phyloP scores from a whole-genome alignment of 192 early-diverging fungal species.

The Lobulomyces angularis region DNA sequence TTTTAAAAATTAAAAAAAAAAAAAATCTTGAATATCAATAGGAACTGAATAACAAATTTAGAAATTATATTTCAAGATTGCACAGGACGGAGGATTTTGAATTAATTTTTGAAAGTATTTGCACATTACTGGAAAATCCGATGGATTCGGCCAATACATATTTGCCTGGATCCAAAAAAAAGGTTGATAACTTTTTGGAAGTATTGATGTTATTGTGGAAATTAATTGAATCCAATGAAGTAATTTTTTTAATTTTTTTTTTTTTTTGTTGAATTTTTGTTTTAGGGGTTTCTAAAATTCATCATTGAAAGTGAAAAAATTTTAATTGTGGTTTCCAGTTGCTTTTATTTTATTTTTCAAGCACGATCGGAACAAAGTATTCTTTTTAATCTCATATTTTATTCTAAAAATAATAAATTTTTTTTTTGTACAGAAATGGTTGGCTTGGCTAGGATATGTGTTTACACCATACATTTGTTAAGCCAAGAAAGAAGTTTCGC shows the following conservation, averaged over 20 bases:
- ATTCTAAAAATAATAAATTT: not conserved
- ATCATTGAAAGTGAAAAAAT: too few species aligned
- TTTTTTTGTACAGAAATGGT: slow-evolving; percentile 33
- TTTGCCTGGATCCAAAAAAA: slow-evolving; percentile 63
- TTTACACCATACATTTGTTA: slow-evolving; percentile 58
- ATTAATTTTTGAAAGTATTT: slow-evolving; percentile 62
- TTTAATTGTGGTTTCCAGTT: too few species aligned
- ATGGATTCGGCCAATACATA: slow-evolving; percentile 62
- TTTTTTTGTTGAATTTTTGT: too few species aligned
- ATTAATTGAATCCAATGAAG: slow-evolving; percentile 66
- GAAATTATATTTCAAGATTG: slow-evolving; percentile 65
- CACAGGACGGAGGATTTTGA: slow-evolving; percentile 74
- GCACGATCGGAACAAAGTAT: slow-evolving; percentile 26
- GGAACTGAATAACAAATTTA: slow-evolving; percentile 54
- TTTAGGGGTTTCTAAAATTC: too few species aligned
- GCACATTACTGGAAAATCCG: slow-evolving; percentile 71
- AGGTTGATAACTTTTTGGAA: slow-evolving; percentile 48
- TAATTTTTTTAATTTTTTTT: slow-evolving; percentile 29
- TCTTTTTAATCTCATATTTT: slow-evolving; percentile 14
- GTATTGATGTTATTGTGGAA: slow-evolving; percentile 77
- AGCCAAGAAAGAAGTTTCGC: slow-evolving; percentile 57
- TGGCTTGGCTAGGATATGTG: slow-evolving; percentile 62
- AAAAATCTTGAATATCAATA: too few species aligned
- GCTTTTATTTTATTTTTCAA: too few species aligned
- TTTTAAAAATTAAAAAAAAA: too few species aligned